Base-by-base conservation (phyloP, 2,329 filamentous ascomycete species). In the Thermoascus crustaceus region DNA sequence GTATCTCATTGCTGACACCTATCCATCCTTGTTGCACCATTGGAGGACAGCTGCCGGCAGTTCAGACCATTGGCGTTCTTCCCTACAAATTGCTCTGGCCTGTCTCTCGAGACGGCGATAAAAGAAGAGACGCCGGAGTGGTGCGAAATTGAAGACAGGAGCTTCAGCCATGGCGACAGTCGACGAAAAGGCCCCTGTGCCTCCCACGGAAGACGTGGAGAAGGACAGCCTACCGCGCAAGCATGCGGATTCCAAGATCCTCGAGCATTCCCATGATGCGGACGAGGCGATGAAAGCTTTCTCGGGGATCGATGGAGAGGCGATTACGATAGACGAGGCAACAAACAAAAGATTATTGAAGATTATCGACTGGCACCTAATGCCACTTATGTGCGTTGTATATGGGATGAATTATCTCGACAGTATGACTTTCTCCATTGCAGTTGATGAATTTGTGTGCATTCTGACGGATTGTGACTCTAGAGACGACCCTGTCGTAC, bases 201-300 rank as follows among this genome's bases (percentile, higher is more conserved):
- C 47, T 16, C 40, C 48, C 5, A 30, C 35, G 5, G 38, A 48
- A n/a, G 47, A 55, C 21, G 30, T 50, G 5, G 52, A 51, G 34
- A 46, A 33, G 5, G 34, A 26, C 23, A 33, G 27, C 13, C 16
- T n/a, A 14, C 25, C 20, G 16, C 24, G 21, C 22, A 47, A 44
- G 25, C 32, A 48, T 30, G 30, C 50, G 21, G 52, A 58, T 30
- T 45, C 50, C n/a, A 60, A 51, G 5, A 55, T 72, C 21, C 50
- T 70, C 35, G 65, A 72, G 45, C 72, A 75, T 46, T 64, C 69
- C 2, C 66, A 73, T 36, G 72, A 78, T 66, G 75, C 68, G 18
- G 75, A 79, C 46, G 73, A 76, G 39, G 75, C 75, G 18, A 63
- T 78, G 66, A 72, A 75, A 45, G 75, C 71, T 2, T 71, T 76